A percentile compares a stretch with the other conserved stretches of the same genome.
Conservation (phyloP, 2,329 filamentous ascomycete genomes). For the Colletotrichum orchidophilum region DNA sequence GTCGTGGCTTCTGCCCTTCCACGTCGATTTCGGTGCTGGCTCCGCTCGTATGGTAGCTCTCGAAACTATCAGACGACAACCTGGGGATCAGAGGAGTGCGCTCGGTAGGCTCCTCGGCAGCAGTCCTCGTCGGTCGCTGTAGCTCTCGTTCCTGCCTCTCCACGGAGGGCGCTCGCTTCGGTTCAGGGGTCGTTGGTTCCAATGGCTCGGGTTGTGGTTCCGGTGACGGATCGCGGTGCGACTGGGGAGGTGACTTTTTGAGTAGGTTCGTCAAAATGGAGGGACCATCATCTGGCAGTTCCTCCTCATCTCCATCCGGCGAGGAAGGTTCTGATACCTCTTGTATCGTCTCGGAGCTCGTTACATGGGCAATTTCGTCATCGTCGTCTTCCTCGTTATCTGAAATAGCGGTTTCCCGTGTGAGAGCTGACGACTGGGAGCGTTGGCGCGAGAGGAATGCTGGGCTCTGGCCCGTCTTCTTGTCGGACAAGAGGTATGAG, state of each 20-base stretch:
- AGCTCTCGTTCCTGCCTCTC: slow-evolving; percentile 23
- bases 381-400: slow-evolving; percentile 41
- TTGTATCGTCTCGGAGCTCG: slow-evolving; percentile 61
- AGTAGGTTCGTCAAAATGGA: slow-evolving; percentile 61
- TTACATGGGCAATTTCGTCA: slow-evolving; percentile 26
- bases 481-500: slow-evolving; percentile 79
- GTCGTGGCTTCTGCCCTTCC: slow-evolving; percentile 59
- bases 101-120: slow-evolving; percentile 47
- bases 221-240: slow-evolving; percentile 38
- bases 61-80: slow-evolving; percentile 38
- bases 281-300: slow-evolving; percentile 43
- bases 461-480: slow-evolving; percentile 54
- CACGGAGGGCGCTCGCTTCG: slow-evolving; percentile 14
- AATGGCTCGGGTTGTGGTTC: slow-evolving; percentile 36
- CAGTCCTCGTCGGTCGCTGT: slow-evolving; percentile 15
- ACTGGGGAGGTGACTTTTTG: slow-evolving; percentile 57
- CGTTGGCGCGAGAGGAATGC: slow-evolving; percentile 55
- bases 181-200: slow-evolving; percentile 7
- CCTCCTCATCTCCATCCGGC: slow-evolving; percentile 46
- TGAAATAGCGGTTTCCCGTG: slow-evolving; percentile 38
- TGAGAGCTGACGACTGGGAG: slow-evolving; percentile 44
- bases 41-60: slow-evolving; percentile 38
- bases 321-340: slow-evolving; percentile 70
- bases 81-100: slow-evolving; percentile 57
- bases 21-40: slow-evolving; percentile 49